phyloP scores from a whole-genome alignment of 352 stramenopile genomes.

The Nannochloropsis limnetica region DNA sequence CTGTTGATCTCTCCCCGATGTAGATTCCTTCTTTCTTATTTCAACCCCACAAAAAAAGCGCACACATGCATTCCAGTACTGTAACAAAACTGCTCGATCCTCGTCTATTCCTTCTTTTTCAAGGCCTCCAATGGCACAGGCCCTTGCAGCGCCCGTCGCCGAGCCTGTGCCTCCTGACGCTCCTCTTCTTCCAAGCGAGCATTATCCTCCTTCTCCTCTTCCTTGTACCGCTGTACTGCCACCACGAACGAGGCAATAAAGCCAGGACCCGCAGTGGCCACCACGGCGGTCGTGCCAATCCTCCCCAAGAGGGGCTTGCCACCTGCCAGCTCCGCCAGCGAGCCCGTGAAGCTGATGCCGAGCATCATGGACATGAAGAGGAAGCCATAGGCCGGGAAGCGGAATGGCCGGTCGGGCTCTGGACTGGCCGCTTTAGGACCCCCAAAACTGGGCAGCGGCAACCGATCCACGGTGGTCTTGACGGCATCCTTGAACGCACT shows the following conservation, averaged over 20 bases:
- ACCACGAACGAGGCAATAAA: conserved; percentile 23
- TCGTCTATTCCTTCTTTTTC: conserved; percentile 1
- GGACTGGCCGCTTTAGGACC: neutral
- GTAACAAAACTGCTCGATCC: neutral
- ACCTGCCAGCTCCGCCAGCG: neutral
- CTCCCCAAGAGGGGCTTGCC: neutral
- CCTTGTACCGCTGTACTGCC: conserved; percentile 10
- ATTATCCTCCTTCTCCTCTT: conserved; percentile 32
- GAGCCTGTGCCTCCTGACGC: neutral
- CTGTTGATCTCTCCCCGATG: neutral
- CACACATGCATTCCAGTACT: neutral
- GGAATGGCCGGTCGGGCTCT: conserved; percentile 16
- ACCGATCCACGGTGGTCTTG: neutral
- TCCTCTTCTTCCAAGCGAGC: conserved; percentile 9
- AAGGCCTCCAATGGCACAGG: conserved; percentile 7
- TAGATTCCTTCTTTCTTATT: too few relatives aligned
- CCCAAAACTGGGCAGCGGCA: neutral
- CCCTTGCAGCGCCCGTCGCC: conserved; percentile 15
- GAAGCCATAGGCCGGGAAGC: conserved; percentile 27
- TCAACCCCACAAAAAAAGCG: neutral
- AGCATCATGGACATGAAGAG: conserved; percentile 21
- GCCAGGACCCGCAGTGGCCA: conserved; percentile 17
- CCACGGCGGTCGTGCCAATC: conserved; percentile 10
- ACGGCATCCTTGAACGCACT: neutral
- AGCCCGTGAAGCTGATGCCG: conserved; percentile 15